A percentile compares a stretch with the other conserved stretches of the same genome.
Evolutionary conservation across 306 rosid species (phyloP).

Genomic region (Senna tora): DNA sequence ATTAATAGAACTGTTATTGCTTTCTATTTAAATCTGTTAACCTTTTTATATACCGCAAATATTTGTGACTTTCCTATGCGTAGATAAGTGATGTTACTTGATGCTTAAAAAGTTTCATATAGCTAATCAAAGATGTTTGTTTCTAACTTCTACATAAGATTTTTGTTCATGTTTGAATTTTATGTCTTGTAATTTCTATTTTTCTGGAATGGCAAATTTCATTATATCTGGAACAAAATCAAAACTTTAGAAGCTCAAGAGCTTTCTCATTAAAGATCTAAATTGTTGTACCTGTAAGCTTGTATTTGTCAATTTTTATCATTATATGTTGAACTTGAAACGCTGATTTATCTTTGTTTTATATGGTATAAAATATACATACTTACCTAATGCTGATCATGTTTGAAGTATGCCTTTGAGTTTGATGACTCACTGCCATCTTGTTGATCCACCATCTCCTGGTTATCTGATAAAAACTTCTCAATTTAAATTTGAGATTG

Average conservation of each 20-base stretch:
- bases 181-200: background rate
- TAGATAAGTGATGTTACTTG: conserved; percentile 13
- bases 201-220: background rate
- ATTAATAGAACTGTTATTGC: conserved; percentile 13
- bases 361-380: background rate
- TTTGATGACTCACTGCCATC: conserved; percentile 10
- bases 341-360: background rate
- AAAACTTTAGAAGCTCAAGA: conserved; percentile 1
- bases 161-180: background rate
- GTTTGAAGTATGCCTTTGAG: conserved; percentile 13
- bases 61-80: conserved; percentile 18
- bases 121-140: too few relatives aligned
- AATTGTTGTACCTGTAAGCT: conserved; percentile 10
- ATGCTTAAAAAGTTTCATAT: conserved; percentile 4
- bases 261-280: conserved; percentile 4
- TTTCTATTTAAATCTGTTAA: conserved; percentile 3
- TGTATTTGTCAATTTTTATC: conserved; percentile 12
- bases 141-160: background rate
- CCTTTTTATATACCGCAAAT: conserved; percentile 5
- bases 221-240: background rate
- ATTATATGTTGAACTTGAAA: conserved; percentile 3
- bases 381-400: conserved; percentile 4
- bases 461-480: background rate
- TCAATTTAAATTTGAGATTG: conserved; percentile 14
- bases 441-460: background rate